Base-by-base conservation (phyloP, 2,329 filamentous ascomycete genomes). In the Aspergillus spinulosporus region DNA sequence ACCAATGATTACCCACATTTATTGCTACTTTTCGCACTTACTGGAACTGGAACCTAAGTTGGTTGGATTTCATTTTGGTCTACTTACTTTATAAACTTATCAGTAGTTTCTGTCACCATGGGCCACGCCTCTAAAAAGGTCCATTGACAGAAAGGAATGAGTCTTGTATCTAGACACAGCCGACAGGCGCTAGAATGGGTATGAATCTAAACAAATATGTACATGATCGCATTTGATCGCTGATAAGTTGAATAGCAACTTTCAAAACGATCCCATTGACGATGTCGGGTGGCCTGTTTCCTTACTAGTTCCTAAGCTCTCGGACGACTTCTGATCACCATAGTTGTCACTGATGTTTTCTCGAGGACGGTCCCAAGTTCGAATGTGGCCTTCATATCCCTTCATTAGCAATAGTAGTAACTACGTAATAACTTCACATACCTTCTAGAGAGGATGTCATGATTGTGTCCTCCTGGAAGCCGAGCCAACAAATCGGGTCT, bases 381-480 rank as follows among this genome's bases (percentile, higher is more conserved):
- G 83, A 61, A 92, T 83, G 71, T 92, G 88, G 37, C 88, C 88
- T 90, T n/a, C 11, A 45, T 14, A 61, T 63, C 36, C 29, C 6
- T 21, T 28, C 15, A 28, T 53, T 49, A 61, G 49, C 61, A 47
- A 58, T 8, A 37, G 66, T 49, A 61, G 59, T 21, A 21, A 21
- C 21, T 21, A 21, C 21, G 7, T 21, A 52, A 64, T 31, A 49
- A 8, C 6, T 31, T 34, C 40, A 56, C 87, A 74, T 79, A 95
- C 93, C 93, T 76, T 87, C 89, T 70, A 91, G 89, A 76, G 92
- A 97, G 63, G 90, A 91, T 36, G 92, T 97, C 68, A 97, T 87
- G 63, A 99, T 96, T 61, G 88, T 88, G 66, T 96, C 88, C 71
- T 97, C 88, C 54, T 93, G 92, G 67, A 99, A 99, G n/a, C 87